These are phyloP conservation scores for Asterophora parasitica DNA, from an alignment of 768 basidiomycete genomes.

Conservation along the genomic window DNA sequence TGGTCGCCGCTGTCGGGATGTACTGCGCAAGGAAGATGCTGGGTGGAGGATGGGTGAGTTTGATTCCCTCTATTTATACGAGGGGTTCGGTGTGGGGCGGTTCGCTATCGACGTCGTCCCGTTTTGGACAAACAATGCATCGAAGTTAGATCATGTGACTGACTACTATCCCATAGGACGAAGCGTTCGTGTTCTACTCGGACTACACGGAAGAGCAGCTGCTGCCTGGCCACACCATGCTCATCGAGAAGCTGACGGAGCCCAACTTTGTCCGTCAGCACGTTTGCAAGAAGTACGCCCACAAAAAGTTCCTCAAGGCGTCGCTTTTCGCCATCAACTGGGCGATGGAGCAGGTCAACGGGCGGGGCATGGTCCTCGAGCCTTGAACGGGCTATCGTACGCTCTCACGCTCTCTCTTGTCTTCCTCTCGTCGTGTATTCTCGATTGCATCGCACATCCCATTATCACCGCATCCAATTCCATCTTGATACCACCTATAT, in stretches of 20 bases:
- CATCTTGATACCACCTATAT: constrained; percentile 19
- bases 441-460: constrained; percentile 12
- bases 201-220: constrained; percentile 88
- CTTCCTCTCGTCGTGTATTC: constrained; percentile 16
- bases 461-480: constrained; percentile 6
- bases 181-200: constrained; percentile 89
- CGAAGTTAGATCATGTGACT: constrained; percentile 37
- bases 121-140: no score
- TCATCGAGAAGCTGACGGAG: constrained; percentile 80
- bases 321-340: constrained; percentile 73
- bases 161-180: constrained; percentile 54
- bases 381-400: constrained; percentile 27
- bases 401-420: constrained; percentile 18
- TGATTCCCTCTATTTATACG: constrained; percentile 15
- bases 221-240: constrained; percentile 69
- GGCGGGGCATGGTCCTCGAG: constrained; percentile 42
- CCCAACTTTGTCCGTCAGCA: constrained; percentile 77
- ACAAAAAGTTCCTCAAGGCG: constrained; percentile 97
- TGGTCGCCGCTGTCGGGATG: constrained; percentile 96
- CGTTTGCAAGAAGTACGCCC: constrained; percentile 93
- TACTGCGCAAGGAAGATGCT: constrained; percentile 93
- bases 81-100: constrained; percentile 8
- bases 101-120: constrained; percentile 19
- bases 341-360: constrained; percentile 50
- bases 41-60: constrained; percentile 91